Conservation (phyloP, 2,329 filamentous ascomycete genomes). For the Pseudogymnoascus sp. region DNA sequence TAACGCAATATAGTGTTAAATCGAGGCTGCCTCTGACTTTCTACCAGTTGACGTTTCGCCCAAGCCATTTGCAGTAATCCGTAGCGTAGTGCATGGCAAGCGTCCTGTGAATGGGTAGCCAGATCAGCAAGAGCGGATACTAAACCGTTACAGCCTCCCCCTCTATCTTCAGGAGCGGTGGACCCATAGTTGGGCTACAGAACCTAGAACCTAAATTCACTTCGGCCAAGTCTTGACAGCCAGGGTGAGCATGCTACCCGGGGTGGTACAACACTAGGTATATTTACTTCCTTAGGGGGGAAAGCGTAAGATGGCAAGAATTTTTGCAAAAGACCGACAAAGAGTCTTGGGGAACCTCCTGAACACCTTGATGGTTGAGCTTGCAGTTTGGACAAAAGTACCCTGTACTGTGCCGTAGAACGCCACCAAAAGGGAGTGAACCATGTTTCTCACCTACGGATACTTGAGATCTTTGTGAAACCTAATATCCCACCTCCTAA, state of each 20-base stretch:
- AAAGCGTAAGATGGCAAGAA: background rate
- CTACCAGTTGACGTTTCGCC: background rate
- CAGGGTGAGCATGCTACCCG: background rate
- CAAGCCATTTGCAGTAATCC: background rate
- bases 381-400: background rate
- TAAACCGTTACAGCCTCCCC: background rate
- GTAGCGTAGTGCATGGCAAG: background rate
- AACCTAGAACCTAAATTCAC: background rate
- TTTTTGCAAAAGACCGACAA: background rate
- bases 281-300: background rate
- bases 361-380: background rate
- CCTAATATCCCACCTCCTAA: background rate
- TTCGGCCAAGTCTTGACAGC: background rate
- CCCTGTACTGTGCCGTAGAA: background rate
- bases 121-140: slow-evolving; percentile 1
- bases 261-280: slow-evolving; percentile 1
- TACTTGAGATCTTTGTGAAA: background rate
- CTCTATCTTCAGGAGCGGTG: background rate
- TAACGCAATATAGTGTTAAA: background rate
- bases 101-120: background rate
- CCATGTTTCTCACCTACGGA: background rate
- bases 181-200: slow-evolving; percentile 5
- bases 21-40: background rate
- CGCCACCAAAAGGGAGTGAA: background rate
- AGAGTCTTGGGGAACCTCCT: background rate